Evolutionary conservation across 2,329 filamentous ascomycete genomes (phyloP).

Genomic region (Penicillium sp.): DNA sequence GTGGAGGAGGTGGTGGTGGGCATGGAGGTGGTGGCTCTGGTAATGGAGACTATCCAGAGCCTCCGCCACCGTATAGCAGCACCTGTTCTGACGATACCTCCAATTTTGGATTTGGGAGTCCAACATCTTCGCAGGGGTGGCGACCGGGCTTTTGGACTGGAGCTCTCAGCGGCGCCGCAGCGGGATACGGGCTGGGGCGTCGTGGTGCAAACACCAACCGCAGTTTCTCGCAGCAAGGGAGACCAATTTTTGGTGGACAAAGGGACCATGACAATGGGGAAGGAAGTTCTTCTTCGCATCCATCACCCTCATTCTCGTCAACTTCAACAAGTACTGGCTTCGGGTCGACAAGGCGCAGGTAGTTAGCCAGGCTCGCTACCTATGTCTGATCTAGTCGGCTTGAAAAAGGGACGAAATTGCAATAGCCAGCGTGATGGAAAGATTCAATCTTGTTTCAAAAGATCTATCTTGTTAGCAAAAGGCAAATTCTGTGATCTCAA

Average conservation of each 20-base stretch:
- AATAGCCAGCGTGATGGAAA: too few species aligned
- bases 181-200: constrained; percentile 39
- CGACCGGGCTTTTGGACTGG: constrained; percentile 46
- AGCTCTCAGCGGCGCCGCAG: constrained; percentile 36
- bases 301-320: constrained; percentile 30
- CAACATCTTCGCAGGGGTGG: constrained; percentile 28
- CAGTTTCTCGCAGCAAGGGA: constrained; percentile 11
- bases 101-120: constrained; percentile 12
- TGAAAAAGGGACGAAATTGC: too few species aligned
- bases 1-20: constrained; percentile 27
- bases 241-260: constrained; percentile 9
- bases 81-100: constrained; percentile 17
- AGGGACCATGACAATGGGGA: constrained; percentile 26
- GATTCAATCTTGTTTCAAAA: too few species aligned
- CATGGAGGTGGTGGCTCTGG: constrained; percentile 27
- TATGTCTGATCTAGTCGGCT: neutral
- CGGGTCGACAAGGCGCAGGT: constrained; percentile 41
- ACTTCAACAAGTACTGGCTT: constrained; percentile 39
- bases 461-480: too few species aligned
- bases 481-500: too few species aligned
- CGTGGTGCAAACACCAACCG: constrained; percentile 12
- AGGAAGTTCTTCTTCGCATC: constrained; percentile 28
- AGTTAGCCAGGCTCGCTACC: constrained; percentile 3
- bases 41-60: constrained; percentile 27
- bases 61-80: constrained; percentile 38